Evolutionary conservation across 202 grass and related monocot genomes (phyloP).

Genomic region (Dendrocalamus latiflorus): DNA sequence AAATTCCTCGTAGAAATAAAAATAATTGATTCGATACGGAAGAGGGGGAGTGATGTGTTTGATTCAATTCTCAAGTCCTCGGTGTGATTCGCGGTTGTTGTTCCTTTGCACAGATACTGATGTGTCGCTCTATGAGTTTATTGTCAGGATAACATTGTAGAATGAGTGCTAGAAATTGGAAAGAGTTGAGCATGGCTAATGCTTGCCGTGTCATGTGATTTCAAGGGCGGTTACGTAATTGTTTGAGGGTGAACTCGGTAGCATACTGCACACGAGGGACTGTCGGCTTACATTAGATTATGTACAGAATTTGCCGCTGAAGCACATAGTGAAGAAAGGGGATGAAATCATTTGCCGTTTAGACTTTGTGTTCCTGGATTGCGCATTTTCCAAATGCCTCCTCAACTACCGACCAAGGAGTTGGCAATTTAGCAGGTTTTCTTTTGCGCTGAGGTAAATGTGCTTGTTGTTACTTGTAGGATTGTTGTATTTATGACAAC

Average conservation of each 20-base stretch:
- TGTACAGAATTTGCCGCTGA: constrained; percentile 69
- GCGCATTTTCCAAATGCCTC: constrained; percentile 76
- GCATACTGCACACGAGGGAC: constrained; percentile 78
- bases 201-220: not conserved
- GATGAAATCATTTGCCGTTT: constrained; percentile 44
- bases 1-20: not conserved
- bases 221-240: constrained; percentile 83
- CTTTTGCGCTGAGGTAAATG: not conserved
- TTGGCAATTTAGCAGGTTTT: constrained; percentile 78
- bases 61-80: not conserved
- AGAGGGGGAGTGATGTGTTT: not conserved
- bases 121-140: not conserved
- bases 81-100: not conserved
- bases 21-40: not conserved
- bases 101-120: not conserved
- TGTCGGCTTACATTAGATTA: constrained; percentile 68
- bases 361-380: constrained; percentile 89
- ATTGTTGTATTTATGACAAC: not conserved
- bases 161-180: not conserved
- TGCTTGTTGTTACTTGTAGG: not conserved
- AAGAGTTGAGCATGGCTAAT: not conserved
- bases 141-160: not conserved
- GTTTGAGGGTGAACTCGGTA: constrained; percentile 83
- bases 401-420: constrained; percentile 78
- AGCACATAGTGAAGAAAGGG: constrained; percentile 77